Evolutionary conservation across 2,329 filamentous ascomycete species (phyloP).

Genomic region (Aspergillus felis): DNA sequence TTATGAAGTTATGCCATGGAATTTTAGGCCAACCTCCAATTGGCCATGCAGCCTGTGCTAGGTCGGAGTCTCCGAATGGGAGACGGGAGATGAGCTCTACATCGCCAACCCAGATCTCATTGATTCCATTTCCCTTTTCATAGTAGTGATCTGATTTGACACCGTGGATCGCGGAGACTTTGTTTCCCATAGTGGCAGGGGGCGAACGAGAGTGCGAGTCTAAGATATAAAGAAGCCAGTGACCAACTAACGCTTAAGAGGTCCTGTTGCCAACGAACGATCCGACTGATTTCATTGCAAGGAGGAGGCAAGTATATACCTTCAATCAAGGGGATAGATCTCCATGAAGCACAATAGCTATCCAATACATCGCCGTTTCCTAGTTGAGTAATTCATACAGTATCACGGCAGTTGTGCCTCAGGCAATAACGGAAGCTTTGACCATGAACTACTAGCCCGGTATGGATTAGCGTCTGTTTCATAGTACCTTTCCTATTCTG

Average conservation of each 20-base stretch:
- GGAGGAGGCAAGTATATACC: not conserved
- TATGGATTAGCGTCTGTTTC: not conserved
- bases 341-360: not conserved
- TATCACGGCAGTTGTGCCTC: not conserved
- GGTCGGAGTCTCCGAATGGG: conserved; percentile 37
- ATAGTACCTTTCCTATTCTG: not conserved
- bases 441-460: not conserved
- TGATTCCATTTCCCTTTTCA: conserved; percentile 34
- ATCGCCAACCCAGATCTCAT: conserved; percentile 36
- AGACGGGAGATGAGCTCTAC: conserved; percentile 37
- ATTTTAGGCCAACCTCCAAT: conserved; percentile 32
- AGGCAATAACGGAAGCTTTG: not conserved
- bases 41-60: conserved; percentile 35
- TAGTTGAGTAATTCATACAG: not conserved
- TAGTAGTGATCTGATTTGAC: conserved; percentile 34
- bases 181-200: conserved; percentile 29
- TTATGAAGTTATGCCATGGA: conserved; percentile 39
- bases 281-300: too few species aligned
- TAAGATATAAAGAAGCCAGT: not conserved
- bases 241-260: not conserved
- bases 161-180: conserved; percentile 29
- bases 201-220: not conserved
- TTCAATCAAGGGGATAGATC: not conserved
- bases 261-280: not conserved
- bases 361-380: not conserved